Conservation (phyloP, 192 early-diverging fungal species). For the Entomortierella parvispora region DNA sequence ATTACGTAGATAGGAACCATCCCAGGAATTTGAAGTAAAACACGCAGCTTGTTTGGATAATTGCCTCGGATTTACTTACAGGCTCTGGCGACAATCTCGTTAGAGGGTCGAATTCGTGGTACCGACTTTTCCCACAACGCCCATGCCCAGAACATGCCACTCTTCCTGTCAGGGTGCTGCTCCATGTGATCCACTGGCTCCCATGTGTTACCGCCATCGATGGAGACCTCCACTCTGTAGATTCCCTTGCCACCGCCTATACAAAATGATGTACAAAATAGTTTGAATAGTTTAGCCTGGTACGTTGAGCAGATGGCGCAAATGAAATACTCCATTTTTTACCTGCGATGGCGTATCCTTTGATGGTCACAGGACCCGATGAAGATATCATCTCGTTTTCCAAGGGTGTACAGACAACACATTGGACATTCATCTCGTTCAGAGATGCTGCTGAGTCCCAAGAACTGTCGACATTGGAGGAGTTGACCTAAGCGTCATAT, state of each 20-base stretch:
- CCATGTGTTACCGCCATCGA: conserved; percentile 90
- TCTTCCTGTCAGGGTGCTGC: conserved; percentile 46
- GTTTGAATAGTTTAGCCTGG: no score
- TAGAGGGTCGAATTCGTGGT: conserved; percentile 50
- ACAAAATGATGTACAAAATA: no score
- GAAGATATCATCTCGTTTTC: conserved; percentile 58
- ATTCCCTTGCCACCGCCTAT: conserved; percentile 82
- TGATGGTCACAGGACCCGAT: conserved; percentile 57
- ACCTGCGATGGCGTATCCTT: conserved; percentile 81
- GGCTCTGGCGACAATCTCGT: conserved; percentile 80
- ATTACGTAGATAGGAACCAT: no score
- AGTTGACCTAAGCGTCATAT: conserved; percentile 33
- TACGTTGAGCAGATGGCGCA: conserved; percentile 46
- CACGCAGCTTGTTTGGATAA: no score
- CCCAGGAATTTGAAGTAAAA: no score
- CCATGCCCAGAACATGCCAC: conserved; percentile 82
- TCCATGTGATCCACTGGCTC: conserved; percentile 71
- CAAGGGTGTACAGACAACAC: conserved; percentile 75
- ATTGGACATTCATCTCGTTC: conserved; percentile 87
- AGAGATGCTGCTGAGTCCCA: conserved; percentile 64
- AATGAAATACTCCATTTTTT: conserved; percentile 47
- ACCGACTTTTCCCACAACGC: conserved; percentile 80
- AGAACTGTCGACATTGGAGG: conserved; percentile 52
- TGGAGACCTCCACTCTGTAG: conserved; percentile 83
- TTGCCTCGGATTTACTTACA: conserved; percentile 53